Percentiles rank a stretch among this genome's conserved stretches.
Evolutionary conservation across 192 early-diverging fungal genomes (phyloP).

Genomic region (Podochytrium sp.): DNA sequence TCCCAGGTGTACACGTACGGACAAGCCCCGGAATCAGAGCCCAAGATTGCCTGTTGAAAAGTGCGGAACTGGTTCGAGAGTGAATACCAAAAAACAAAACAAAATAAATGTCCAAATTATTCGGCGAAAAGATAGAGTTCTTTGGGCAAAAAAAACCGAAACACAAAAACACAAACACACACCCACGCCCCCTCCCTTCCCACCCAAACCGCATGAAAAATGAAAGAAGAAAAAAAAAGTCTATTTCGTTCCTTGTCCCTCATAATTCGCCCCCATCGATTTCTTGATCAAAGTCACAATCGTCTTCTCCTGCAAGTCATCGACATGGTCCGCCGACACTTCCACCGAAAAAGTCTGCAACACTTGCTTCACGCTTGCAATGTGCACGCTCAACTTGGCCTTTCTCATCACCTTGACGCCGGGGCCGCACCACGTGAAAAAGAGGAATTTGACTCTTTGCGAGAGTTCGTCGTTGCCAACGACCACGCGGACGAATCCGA

Average conservation of each 20-base stretch:
- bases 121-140: neutral
- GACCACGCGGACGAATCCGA: slow-evolving; percentile 74
- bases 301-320: slow-evolving; percentile 68
- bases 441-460: slow-evolving; percentile 48
- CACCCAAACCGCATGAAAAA: neutral
- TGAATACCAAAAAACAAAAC: neutral
- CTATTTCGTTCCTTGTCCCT: slow-evolving; percentile 26
- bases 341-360: slow-evolving; percentile 74
- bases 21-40: slow-evolving; percentile 13
- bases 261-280: slow-evolving; percentile 52
- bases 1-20: slow-evolving; percentile 21
- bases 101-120: neutral
- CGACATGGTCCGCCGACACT: slow-evolving; percentile 59
- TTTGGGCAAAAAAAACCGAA: neutral
- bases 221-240: no score
- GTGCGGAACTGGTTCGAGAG: neutral
- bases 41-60: slow-evolving; percentile 27
- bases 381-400: slow-evolving; percentile 80
- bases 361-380: slow-evolving; percentile 76
- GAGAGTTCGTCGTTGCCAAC: slow-evolving; percentile 65
- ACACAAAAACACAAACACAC: neutral
- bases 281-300: slow-evolving; percentile 68
- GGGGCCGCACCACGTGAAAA: slow-evolving; percentile 42
- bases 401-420: slow-evolving; percentile 52
- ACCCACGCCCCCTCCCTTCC: no score